Evolutionary conservation across 495 filamentous ascomycete species (phyloP).

Genomic region (Hyaloscypha bicolor): DNA sequence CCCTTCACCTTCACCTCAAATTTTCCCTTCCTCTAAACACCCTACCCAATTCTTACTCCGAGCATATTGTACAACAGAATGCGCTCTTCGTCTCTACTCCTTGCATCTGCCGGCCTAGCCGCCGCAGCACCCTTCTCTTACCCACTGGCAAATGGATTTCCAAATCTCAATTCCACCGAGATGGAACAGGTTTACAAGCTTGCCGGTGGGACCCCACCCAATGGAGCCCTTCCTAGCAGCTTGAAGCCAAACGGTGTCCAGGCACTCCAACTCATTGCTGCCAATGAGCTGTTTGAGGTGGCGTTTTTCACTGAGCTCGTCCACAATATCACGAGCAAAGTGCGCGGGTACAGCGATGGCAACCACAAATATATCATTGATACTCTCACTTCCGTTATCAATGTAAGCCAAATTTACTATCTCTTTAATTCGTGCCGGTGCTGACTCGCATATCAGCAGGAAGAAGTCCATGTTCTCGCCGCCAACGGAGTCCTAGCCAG

Average conservation of each 20-base stretch:
- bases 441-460: constrained; percentile 51
- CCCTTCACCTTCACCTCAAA: background rate
- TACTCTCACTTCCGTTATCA: constrained; percentile 13
- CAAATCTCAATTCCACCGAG: constrained; percentile 50
- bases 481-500: constrained; percentile 55
- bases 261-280: constrained; percentile 61
- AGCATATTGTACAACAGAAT: background rate
- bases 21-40: background rate
- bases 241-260: constrained; percentile 52
- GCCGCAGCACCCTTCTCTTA: constrained; percentile 21
- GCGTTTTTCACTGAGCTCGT: constrained; percentile 65
- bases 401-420: background rate
- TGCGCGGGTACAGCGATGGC: constrained; percentile 48
- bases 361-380: constrained; percentile 32
- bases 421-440: background rate
- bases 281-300: constrained; percentile 67
- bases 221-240: constrained; percentile 51
- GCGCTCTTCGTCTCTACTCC: background rate
- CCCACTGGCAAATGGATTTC: constrained; percentile 55
- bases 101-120: background rate
- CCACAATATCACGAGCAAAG: constrained; percentile 61
- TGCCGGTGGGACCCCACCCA: constrained; percentile 63
- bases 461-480: constrained; percentile 64
- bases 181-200: constrained; percentile 49
- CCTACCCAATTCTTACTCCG: background rate